Evolutionary conservation across 441 rosid species (phyloP).

Genomic region (Populus hybrid): DNA sequence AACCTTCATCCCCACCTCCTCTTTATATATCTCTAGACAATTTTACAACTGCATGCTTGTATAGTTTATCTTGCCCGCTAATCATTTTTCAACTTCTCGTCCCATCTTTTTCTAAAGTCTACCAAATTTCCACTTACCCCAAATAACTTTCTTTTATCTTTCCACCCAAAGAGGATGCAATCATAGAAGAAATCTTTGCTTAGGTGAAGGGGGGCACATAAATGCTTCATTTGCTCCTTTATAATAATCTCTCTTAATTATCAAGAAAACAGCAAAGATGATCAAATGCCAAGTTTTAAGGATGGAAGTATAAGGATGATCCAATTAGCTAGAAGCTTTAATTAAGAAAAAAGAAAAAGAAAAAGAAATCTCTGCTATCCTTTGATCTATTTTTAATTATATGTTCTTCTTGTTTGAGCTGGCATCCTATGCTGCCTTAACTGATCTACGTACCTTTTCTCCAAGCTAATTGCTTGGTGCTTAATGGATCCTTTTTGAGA

Average conservation of each 20-base stretch:
- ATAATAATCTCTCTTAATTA: not conserved
- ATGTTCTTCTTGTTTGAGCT: not conserved
- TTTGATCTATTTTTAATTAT: not conserved
- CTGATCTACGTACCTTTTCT: not conserved
- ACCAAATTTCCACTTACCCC: conserved; percentile 34
- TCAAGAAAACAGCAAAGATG: not conserved
- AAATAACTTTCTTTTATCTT: conserved; percentile 36
- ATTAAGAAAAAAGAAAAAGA: not conserved
- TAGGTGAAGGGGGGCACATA: not conserved
- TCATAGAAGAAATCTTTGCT: conserved; percentile 16
- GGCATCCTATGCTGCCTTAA: not conserved
- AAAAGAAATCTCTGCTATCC: too few species aligned
- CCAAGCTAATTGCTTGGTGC: not conserved
- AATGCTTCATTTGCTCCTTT: not conserved
- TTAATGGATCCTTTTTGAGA: not conserved
- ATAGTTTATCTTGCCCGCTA: conserved; percentile 1
- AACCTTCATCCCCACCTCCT: not conserved
- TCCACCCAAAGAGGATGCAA: conserved; percentile 38
- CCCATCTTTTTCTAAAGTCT: conserved; percentile 17
- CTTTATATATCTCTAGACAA: not conserved
- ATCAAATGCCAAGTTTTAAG: not conserved
- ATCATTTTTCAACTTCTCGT: conserved; percentile 26
- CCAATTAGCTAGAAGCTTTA: not conserved
- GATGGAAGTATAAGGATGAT: not conserved
- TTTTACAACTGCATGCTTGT: not conserved